Base-by-base conservation (phyloP, 2,329 filamentous ascomycete species). In the Aspergillus sp. region DNA sequence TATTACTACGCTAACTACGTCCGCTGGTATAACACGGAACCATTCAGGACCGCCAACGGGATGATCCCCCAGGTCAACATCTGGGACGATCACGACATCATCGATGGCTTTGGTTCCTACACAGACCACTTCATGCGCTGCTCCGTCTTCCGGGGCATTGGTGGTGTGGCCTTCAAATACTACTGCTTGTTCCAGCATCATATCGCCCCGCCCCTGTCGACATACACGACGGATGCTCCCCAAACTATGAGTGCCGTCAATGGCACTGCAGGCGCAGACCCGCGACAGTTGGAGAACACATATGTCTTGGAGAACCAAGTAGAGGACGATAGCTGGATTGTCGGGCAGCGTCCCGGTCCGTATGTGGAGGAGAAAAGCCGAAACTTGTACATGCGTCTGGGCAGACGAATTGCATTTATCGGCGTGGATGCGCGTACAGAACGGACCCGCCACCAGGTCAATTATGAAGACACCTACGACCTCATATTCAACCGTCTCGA, bases 401-500 rank as follows among this genome's bases (percentile, higher is more conserved):
- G 82, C 37, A 79, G 77, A 51, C 77, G 86, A 7, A 83, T 87
- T 58, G 78, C 82, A 33, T 81, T 82, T 60, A 62, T 78, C 44
- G 80, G 83, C 64, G 71, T 79, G 59, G 78, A 82, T 65, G 78
- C 79, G 7, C 75, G 79, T 12, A 81, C 79, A n/a, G 78, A 84
- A 79, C 86, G 90, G 20, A 96, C 91, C 7, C 82, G 91, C 33
- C 89, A 94, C 61, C 90, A 95, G 69, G 83, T 97, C 70, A 96
- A 96, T 72, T 96, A 95, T 60, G 66, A 74, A 49, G 70, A 85
- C 67, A 71, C 90, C 66, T 67, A 85, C 71, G 63, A 79, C 61
- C 53, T 79, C 72, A 75, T 85, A 42, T 84, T 84, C 59, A 61
- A 73, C 32, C 77, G 79, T 3, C 65, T 82, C 3, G 63, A 75